Percentiles rank a stretch among this genome's conserved stretches.
These are phyloP conservation scores for Selenicereus undatus DNA, from an alignment of 148 eudicot genomes.

Conservation along the genomic window DNA sequence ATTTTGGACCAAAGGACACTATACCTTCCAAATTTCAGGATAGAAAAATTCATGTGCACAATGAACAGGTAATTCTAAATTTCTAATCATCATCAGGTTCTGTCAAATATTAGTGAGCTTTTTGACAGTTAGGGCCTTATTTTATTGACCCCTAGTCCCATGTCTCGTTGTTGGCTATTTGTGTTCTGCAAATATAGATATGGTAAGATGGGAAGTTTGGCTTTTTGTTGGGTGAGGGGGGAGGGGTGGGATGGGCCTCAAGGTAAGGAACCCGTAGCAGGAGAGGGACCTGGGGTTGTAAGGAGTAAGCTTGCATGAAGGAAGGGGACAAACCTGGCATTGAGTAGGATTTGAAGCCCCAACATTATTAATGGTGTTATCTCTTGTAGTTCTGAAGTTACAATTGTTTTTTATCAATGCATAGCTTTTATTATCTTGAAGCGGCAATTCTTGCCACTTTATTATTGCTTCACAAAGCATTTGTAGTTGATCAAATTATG, in stretches of 20 bases:
- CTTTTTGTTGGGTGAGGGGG: too few relatives aligned
- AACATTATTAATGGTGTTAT: neutral
- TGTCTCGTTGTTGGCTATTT: neutral
- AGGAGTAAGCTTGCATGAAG: neutral
- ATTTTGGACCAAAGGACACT: conserved; percentile 70
- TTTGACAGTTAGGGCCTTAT: neutral
- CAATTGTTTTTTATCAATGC: neutral
- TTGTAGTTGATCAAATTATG: neutral
- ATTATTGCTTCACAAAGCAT: neutral
- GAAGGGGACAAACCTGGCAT: neutral
- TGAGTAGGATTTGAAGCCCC: neutral
- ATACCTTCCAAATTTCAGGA: conserved; percentile 68
- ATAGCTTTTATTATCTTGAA: neutral
- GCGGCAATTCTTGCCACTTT: neutral
- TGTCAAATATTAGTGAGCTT: conserved; percentile 7
- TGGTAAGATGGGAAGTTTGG: neutral
- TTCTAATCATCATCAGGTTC: conserved; percentile 11
- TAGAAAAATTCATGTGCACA: conserved; percentile 73
- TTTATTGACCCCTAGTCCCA: neutral
- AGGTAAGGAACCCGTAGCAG: neutral
- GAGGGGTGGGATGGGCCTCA: too few relatives aligned
- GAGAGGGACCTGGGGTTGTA: neutral
- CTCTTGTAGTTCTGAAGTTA: neutral
- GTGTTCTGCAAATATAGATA: neutral
- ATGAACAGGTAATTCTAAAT: conserved; percentile 64